Conservation (phyloP, 345 rosid genomes). For the Mangifera indica region DNA sequence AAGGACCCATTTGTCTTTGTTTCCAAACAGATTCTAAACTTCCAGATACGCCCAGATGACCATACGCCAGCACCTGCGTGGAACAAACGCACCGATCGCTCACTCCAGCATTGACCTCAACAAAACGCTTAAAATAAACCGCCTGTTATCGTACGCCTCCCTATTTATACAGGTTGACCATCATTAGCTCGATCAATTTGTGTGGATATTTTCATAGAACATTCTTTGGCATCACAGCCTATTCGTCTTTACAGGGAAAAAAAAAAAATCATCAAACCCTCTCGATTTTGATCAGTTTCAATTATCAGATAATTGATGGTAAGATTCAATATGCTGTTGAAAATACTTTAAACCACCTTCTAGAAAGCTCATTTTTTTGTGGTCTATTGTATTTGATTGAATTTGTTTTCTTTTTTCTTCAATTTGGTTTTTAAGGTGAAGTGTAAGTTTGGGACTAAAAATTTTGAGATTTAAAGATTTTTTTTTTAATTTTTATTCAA, state of each 20-base stretch:
- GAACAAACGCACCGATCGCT: not conserved
- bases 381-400: slow-evolving; percentile 3
- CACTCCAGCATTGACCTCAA: not conserved
- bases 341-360: not conserved
- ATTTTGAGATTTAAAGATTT: not conserved
- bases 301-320: not conserved
- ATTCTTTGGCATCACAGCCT: too few relatives aligned
- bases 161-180: not conserved
- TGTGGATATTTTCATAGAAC: too few relatives aligned
- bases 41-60: not conserved
- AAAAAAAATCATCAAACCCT: slow-evolving; percentile 2
- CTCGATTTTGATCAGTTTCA: slow-evolving; percentile 16
- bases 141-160: slow-evolving; percentile 25
- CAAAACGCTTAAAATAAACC: slow-evolving; percentile 12
- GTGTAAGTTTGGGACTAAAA: not conserved
- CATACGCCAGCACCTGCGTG: slow-evolving; percentile 15
- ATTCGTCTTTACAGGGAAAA: not conserved
- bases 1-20: not conserved
- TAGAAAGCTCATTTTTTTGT: not conserved
- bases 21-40: not conserved
- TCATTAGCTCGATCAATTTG: not conserved
- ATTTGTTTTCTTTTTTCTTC: not conserved
- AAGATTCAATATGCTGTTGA: not conserved
- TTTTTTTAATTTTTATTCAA: not conserved
- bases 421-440: not conserved